A percentile compares a stretch with the other conserved stretches of the same genome.
Conservation (phyloP, 495 filamentous ascomycete species). For the Terfezia boudieri region DNA sequence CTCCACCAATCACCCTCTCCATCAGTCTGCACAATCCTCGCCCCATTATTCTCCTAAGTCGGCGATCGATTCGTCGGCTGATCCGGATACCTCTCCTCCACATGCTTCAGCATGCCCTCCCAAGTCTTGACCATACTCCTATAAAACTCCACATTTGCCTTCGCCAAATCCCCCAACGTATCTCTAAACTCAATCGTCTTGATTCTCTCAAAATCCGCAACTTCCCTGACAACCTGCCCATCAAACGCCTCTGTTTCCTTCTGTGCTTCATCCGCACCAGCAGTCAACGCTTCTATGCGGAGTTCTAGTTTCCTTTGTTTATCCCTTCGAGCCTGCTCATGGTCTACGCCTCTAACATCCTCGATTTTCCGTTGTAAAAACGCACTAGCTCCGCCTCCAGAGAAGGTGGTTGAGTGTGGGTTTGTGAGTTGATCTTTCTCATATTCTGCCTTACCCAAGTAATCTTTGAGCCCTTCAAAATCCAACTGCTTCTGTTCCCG, state of each 20-base stretch:
- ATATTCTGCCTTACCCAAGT: slow-evolving; percentile 69
- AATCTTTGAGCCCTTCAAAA: slow-evolving; percentile 87
- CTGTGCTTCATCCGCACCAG: slow-evolving; percentile 69
- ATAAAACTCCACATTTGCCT: slow-evolving; percentile 75
- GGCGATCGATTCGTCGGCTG: not conserved
- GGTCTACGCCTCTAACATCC: slow-evolving; percentile 88
- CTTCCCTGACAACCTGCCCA: slow-evolving; percentile 81
- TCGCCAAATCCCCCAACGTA: slow-evolving; percentile 60
- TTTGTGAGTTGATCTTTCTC: slow-evolving; percentile 71
- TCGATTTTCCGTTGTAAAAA: slow-evolving; percentile 91
- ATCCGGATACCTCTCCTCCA: slow-evolving; percentile 42
- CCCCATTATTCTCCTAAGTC: not conserved
- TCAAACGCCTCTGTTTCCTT: slow-evolving; percentile 70
- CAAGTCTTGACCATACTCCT: slow-evolving; percentile 56
- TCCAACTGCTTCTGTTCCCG: slow-evolving; percentile 96
- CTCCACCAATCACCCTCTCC: no score
- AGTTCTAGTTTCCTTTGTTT: slow-evolving; percentile 74
- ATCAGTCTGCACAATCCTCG: no score
- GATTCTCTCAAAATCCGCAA: slow-evolving; percentile 85
- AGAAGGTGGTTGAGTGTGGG: slow-evolving; percentile 32
- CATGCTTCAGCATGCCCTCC: slow-evolving; percentile 72
- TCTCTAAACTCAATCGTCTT: slow-evolving; percentile 81
- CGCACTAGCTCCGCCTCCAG: slow-evolving; percentile 37
- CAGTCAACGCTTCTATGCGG: slow-evolving; percentile 68
- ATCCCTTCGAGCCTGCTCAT: slow-evolving; percentile 73